These are phyloP conservation scores for Cardamine chenopodiifolia DNA, from an alignment of 345 rosid species.

Conservation along the genomic window DNA sequence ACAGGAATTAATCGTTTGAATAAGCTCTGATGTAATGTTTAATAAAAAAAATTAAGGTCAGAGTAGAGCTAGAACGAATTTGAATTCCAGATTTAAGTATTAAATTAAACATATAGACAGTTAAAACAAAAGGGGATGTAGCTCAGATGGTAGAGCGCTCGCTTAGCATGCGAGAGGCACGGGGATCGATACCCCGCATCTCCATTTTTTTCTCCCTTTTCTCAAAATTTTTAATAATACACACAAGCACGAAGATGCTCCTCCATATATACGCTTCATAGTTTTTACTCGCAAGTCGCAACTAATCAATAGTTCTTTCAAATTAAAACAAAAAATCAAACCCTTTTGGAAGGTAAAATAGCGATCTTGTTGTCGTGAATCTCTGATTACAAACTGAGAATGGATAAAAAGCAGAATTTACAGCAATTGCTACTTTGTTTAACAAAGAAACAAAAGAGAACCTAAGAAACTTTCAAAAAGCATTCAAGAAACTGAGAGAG, in stretches of 20 bases:
- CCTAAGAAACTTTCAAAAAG: conserved; percentile 9
- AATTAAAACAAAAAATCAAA: not conserved
- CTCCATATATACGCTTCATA: no score
- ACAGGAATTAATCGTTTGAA: not conserved
- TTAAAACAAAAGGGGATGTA: conserved; percentile 52
- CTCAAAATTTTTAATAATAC: not conserved
- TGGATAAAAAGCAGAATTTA: conserved; percentile 25
- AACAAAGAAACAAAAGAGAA: conserved; percentile 15
- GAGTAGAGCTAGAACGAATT: not conserved
- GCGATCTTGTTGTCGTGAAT: not conserved
- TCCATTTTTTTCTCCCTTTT: conserved; percentile 38
- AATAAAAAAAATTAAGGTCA: not conserved
- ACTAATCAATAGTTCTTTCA: not conserved
- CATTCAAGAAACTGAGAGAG: not conserved
- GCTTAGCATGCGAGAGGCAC: conserved; percentile 94
- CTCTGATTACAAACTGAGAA: conserved; percentile 23
- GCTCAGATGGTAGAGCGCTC: conserved; percentile 97
- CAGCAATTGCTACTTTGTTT: conserved; percentile 32
- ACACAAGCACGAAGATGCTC: no score
- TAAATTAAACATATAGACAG: not conserved
- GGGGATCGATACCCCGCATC: conserved; percentile 90
- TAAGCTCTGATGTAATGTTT: not conserved
- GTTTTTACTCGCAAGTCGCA: no score
- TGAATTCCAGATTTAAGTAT: no score
- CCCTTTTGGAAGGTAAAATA: not conserved